Evolutionary conservation across 768 basidiomycete species (phyloP), one percentile per base, ranked within the genome.

Genomic region (Omphalotus guepiniiformis): DNA sequence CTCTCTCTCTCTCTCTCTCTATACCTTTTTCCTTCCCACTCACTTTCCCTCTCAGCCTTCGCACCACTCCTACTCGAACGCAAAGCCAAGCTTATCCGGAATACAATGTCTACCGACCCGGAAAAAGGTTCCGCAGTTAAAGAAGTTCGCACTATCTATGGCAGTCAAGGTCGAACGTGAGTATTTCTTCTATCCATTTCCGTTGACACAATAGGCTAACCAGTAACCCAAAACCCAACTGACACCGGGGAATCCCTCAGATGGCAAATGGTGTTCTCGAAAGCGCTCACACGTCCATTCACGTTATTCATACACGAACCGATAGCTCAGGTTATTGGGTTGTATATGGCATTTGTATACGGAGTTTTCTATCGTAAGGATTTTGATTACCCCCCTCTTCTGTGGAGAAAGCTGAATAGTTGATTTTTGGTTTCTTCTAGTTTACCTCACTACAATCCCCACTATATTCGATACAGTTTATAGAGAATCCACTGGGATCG

Each of bases 321-420:
- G 0, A 85, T 89, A 53, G 68, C 85, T 18, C 85, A 86, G 55
- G 59, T 86, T 1, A 64, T 89, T 8, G 80, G 82, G 0, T 2
- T 80, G 0, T 89, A 87, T 52, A 79, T 85, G 75, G 80, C 83
- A 0, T 80, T 85, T 52, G 58, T 85, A 12, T 91, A 84, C 49
- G 88, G 83, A 4, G 55, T 71, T 1, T 63, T 82, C 28, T 85
- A 83, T 48, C 52, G 81, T 80, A 54, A 41, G 79, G 64, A 21
- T 41, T 6, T 37, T 16, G 13, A 6, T 45, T 32, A 9, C 30
- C 30, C 30, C n/a, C 32, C 22, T 21, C 6, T 36, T 18, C 6
- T 2, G n/a, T 43, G 28, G 4, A 26, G 6, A 27, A 30, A 4
- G 8, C 4, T 30, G 16, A 43, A 6, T 12, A 12, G 29, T 16